These are phyloP conservation scores for Teunomyces gatunensis DNA, from an alignment of 805 yeast genomes.

Conservation along the genomic window DNA sequence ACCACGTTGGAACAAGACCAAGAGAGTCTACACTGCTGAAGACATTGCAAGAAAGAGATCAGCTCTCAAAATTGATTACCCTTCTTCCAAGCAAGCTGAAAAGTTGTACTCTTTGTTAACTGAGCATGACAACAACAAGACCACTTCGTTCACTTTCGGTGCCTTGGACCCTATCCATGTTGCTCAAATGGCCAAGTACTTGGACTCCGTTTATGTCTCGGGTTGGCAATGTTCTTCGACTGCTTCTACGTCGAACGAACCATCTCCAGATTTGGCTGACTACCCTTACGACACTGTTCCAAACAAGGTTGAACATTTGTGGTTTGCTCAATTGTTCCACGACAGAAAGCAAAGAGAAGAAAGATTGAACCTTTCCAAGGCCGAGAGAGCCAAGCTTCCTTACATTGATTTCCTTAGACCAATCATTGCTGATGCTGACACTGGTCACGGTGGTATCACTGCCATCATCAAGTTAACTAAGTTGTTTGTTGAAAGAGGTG, in stretches of 20 bases:
- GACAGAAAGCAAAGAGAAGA: constrained; percentile 94
- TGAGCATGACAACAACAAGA: constrained; percentile 69
- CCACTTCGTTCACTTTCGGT: constrained; percentile 88
- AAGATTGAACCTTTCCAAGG: constrained; percentile 58
- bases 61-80: constrained; percentile 66
- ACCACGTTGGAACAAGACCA: constrained; percentile 88
- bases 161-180: constrained; percentile 95
- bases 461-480: constrained; percentile 94
- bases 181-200: constrained; percentile 93
- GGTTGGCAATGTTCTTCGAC: constrained; percentile 99
- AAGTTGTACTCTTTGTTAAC: constrained; percentile 69
- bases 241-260: constrained; percentile 96
- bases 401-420: constrained; percentile 90
- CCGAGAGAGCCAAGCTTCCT: constrained; percentile 66
- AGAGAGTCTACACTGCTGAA: constrained; percentile 83
- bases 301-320: constrained; percentile 94
- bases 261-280: constrained; percentile 97
- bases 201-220: constrained; percentile 89
- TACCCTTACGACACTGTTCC: constrained; percentile 99
- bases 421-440: constrained; percentile 95
- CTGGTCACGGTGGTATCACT: constrained; percentile 98
- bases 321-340: constrained; percentile 95
- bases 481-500: constrained; percentile 96
- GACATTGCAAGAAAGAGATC: constrained; percentile 91
- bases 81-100: constrained; percentile 76